These are phyloP conservation scores for Alternaria rosae DNA, from an alignment of 2,329 filamentous ascomycete genomes.

Conservation along the genomic window DNA sequence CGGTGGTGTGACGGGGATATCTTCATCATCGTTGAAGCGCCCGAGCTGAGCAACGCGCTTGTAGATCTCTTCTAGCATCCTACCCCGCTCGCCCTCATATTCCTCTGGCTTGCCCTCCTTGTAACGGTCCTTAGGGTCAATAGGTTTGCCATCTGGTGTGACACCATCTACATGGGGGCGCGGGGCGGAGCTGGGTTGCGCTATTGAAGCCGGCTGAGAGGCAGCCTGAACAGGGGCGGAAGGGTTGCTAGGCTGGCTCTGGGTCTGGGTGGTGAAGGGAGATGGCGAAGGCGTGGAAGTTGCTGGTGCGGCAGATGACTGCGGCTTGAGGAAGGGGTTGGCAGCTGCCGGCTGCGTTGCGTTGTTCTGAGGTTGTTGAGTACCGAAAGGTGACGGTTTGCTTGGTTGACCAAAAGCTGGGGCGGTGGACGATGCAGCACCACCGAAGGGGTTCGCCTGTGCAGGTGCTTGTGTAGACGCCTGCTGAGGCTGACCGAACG, in stretches of 20 bases:
- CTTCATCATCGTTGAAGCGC: conserved; percentile 70
- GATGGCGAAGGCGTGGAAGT: conserved; percentile 18
- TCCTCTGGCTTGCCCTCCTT: conserved; percentile 66
- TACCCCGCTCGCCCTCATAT: conserved; percentile 66
- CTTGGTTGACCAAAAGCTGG: conserved; percentile 46
- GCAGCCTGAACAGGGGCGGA: not conserved
- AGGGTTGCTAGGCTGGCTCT: conserved; percentile 65
- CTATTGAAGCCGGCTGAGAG: conserved; percentile 59
- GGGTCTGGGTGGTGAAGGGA: conserved; percentile 20
- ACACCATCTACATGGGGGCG: conserved; percentile 12
- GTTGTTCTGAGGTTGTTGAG: conserved; percentile 12
- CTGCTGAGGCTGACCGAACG: conserved; percentile 13
- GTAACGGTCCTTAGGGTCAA: conserved; percentile 55
- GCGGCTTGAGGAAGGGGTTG: conserved; percentile 35
- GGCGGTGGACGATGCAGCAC: conserved; percentile 19
- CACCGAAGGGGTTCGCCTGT: conserved; percentile 29
- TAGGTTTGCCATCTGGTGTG: conserved; percentile 16
- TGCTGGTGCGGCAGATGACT: conserved; percentile 18
- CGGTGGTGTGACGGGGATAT: conserved; percentile 80
- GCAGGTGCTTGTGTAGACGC: conserved; percentile 3
- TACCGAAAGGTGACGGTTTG: conserved; percentile 37
- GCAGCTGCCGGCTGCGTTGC: conserved; percentile 12
- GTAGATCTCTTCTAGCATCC: conserved; percentile 67
- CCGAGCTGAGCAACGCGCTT: conserved; percentile 69
- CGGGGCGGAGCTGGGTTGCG: conserved; percentile 15